phyloP scores from a whole-genome alignment of 345 rosid genomes.

The Linum tenue region DNA sequence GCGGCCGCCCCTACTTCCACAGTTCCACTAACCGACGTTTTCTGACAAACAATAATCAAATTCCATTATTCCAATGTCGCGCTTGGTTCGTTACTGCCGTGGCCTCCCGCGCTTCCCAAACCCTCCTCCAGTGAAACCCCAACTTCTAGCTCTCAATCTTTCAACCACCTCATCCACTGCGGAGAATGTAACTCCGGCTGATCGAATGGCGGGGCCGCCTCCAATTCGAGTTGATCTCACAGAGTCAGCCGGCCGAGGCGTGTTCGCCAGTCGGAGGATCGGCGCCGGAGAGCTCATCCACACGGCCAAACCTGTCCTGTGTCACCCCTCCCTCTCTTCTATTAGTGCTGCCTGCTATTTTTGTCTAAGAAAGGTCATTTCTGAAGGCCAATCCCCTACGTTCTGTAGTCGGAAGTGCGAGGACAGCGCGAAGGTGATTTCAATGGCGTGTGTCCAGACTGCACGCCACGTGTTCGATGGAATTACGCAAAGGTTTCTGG shows the following conservation, averaged over 20 bases:
- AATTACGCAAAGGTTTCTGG: conserved; percentile 17
- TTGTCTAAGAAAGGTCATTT: conserved; percentile 45
- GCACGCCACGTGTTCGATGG: conserved; percentile 32
- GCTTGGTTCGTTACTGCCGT: conserved; percentile 31
- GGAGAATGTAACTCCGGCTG: conserved; percentile 12
- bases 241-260: conserved; percentile 73
- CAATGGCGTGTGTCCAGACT: not conserved
- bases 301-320: conserved; percentile 55
- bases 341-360: conserved; percentile 46
- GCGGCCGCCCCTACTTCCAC: too few species aligned
- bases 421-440: conserved; percentile 40
- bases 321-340: conserved; percentile 46
- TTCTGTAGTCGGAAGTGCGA: conserved; percentile 53
- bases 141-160: not conserved
- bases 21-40: too few species aligned
- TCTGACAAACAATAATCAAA: too few species aligned
- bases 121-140: conserved; percentile 5
- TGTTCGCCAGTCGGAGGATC: conserved; percentile 67
- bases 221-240: conserved; percentile 65
- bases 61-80: not conserved
- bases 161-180: conserved; percentile 21
- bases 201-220: conserved; percentile 34
- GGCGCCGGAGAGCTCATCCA: conserved; percentile 70
- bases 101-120: conserved; percentile 26
- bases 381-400: conserved; percentile 27